Base-by-base conservation (phyloP, 2,329 filamentous ascomycete genomes). In the Geosmithia morbida region DNA sequence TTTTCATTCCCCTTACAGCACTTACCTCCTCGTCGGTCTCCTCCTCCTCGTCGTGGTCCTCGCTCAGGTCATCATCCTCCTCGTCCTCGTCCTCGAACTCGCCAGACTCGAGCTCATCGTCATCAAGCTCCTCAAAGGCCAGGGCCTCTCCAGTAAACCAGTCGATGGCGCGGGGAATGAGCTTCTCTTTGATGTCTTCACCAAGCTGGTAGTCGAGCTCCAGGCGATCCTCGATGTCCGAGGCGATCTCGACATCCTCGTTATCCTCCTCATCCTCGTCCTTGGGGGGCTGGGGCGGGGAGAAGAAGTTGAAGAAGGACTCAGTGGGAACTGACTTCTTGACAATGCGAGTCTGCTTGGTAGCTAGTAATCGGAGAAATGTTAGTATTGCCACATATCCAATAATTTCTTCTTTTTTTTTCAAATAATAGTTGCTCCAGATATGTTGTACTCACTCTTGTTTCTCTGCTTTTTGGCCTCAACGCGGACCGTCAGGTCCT, bases 381-480 rank as follows among this genome's bases (percentile, higher is more conserved):
- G 11, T 37, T 16, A 37, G 33, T 13, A 37, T 37, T 3, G 3
- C 13, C 33, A 16, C 33, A 37, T 37, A 13, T 11, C 33, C 10
- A n/a, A n/a, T n/a, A n/a, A n/a, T n/a, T n/a, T n/a, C n/a, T n/a
- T n/a, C n/a, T n/a, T n/a, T n/a, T n/a, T n/a, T n/a, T n/a, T n/a
- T n/a, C n/a, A n/a, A n/a, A n/a, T n/a, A n/a, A n/a, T n/a, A n/a
- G n/a, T n/a, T n/a, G n/a, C n/a, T n/a, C n/a, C n/a, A n/a, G n/a
- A n/a, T n/a, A n/a, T n/a, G n/a, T 5, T 37, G 20, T 14, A 50
- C 73, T 71, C 75, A 98, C 92, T 97, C 81, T 97, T 98, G 73
- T 98, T 98, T 54, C 92, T 81, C 73, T 98, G 92, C 77, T 98
- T 98, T 81, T 98, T 98, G 76, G 87, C 94, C 76, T 98, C 92